Base-by-base conservation (phyloP, 1,139 yeast species). In the Magnusiomyces suaveolens region DNA sequence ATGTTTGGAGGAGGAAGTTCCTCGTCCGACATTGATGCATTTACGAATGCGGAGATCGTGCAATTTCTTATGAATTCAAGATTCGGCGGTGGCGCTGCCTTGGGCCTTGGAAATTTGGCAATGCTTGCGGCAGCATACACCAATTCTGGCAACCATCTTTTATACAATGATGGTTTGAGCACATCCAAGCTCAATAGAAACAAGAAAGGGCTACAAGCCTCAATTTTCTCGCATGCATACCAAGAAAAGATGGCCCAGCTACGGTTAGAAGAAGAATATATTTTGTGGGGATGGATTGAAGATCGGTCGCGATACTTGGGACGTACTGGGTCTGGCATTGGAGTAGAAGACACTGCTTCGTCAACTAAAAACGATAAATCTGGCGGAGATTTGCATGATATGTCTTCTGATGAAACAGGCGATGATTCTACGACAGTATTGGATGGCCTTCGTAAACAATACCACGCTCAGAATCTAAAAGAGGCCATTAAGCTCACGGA, bases 251-350 rank as follows among this genome's bases (percentile, higher is more conserved):
- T 52, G 43, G 60, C 43, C 24, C 53, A 32, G 46, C 48, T 46
- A 32, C 50, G 56, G 24, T 62, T 74, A 59, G 74, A 76, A 55
- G 79, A 82, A 56, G 95, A 88, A 68, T 76, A 77, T 43, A 77
- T 78, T 46, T 68, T 89, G 55, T 89, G 96, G 96, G 77, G 80
- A 52, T 89, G 96, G 96, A 76, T 88, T 47, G 80, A 81, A 54
- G 78, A 78, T 48, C 76, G 86, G 52, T 69, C 65, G 3, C 63
- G 67, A 39, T 54, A 51, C 25, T 56, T 54, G 53, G 56, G 24
- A 21, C 18, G 38, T 23, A 52, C 56, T 21, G 43, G 43, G 12
- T 43, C 46, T 55, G 32, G 51, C 26, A 20, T 44, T 46, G 33
- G 14, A 2, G 14, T 3, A n/a, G n/a, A n/a, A n/a, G n/a, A n/a